These are phyloP conservation scores for Talaromyces islandicus DNA, from an alignment of 2,329 filamentous ascomycete genomes.

Conservation along the genomic window DNA sequence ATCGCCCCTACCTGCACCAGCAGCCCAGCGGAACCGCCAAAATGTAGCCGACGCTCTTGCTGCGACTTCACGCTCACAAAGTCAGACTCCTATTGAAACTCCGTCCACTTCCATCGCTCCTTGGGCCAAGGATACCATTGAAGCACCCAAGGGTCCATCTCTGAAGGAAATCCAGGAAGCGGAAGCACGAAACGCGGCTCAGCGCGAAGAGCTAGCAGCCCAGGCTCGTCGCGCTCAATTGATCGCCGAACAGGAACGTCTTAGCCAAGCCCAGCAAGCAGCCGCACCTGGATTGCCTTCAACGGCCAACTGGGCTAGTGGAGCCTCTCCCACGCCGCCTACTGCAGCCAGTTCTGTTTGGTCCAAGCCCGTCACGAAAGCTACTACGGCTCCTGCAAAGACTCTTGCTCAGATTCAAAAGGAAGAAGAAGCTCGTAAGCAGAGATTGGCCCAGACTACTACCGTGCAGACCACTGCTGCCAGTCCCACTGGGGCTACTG, in stretches of 20 bases:
- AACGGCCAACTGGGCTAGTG: constrained; percentile 80
- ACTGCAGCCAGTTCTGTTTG: constrained; percentile 33
- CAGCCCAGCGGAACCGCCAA: constrained; percentile 75
- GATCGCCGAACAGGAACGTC: constrained; percentile 73
- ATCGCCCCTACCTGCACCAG: constrained; percentile 81
- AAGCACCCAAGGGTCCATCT: constrained; percentile 76
- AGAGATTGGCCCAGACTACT: constrained; percentile 54
- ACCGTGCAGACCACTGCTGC: constrained; percentile 44
- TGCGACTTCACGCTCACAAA: constrained; percentile 63
- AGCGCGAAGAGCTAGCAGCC: constrained; percentile 74
- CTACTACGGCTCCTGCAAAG: constrained; percentile 43
- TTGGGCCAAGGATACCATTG: constrained; percentile 80
- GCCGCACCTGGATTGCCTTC: constrained; percentile 70
- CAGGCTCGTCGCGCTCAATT: constrained; percentile 64
- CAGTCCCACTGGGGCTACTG: constrained; percentile 38
- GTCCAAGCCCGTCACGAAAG: constrained; percentile 42
- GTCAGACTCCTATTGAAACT: constrained; percentile 65
- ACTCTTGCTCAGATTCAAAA: constrained; percentile 93
- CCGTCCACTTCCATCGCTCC: constrained; percentile 75
- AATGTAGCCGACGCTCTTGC: constrained; percentile 72
- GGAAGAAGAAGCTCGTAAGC: constrained; percentile 88
- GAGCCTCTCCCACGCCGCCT: constrained; percentile 62
- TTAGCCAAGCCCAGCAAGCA: constrained; percentile 56
- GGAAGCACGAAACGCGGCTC: constrained; percentile 86
- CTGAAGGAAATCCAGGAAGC: constrained; percentile 95